phyloP scores from a whole-genome alignment of 345 rosid genomes.

The Syzygium aqueum region DNA sequence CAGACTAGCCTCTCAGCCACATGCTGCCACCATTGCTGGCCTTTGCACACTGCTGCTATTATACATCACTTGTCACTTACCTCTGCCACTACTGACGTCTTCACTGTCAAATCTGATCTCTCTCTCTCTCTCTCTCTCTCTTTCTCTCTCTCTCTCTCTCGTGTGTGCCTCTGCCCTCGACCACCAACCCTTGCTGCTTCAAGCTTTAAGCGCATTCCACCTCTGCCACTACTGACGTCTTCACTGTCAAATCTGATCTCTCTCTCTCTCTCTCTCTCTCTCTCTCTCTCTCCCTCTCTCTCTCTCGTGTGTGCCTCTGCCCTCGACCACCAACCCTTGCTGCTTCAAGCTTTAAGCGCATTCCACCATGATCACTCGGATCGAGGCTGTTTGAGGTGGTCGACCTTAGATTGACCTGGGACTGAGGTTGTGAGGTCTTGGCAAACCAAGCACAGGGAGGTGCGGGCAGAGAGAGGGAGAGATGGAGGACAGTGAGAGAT shows the following conservation, averaged over 20 bases:
- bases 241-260: not conserved
- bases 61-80: not conserved
- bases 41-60: not conserved
- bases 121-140: not conserved
- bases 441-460: not conserved
- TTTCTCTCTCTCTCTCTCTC: too few species aligned
- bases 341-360: not conserved
- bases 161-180: not conserved
- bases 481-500: not conserved
- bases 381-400: not conserved
- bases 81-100: not conserved
- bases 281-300: too few species aligned
- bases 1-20: not conserved
- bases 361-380: not conserved
- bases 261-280: not conserved
- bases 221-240: not conserved
- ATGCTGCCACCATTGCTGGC: not conserved
- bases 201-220: not conserved
- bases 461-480: not conserved
- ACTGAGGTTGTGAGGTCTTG: not conserved
- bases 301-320: not conserved
- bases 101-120: not conserved
- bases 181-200: not conserved
- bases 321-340: not conserved
- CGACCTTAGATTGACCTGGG: not conserved